A percentile compares a stretch with the other conserved stretches of the same genome.
Conservation (phyloP, 345 rosid genomes). For the Rubroshorea leprosula region DNA sequence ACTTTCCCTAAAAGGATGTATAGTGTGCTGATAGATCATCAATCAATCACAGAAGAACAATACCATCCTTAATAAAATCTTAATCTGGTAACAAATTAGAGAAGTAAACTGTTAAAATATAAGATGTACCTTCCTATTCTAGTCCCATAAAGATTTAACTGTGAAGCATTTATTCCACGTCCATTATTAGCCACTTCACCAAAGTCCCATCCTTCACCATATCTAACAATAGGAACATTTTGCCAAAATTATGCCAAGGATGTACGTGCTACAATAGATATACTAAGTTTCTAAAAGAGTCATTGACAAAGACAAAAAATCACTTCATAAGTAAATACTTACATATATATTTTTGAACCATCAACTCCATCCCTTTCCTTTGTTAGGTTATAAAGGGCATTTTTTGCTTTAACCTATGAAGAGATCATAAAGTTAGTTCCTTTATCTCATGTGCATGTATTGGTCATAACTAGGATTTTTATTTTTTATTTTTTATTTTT, state of each 20-base stretch:
- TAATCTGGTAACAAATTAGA: too few relatives aligned
- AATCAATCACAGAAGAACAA: too few relatives aligned
- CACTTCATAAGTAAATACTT: constrained; percentile 20
- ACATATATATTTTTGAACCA: constrained; percentile 78
- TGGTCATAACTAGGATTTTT: too few relatives aligned
- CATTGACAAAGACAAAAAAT: constrained; percentile 2
- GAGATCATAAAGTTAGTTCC: constrained; percentile 16
- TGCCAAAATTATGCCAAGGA: neutral
- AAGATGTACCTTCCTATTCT: constrained; percentile 79
- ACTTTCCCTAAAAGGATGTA: too few relatives aligned
- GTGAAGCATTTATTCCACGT: constrained; percentile 87
- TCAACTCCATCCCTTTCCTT: constrained; percentile 76
- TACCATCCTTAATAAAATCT: too few relatives aligned
- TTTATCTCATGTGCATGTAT: neutral
- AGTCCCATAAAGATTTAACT: constrained; percentile 66
- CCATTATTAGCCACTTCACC: constrained; percentile 98
- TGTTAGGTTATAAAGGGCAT: constrained; percentile 52
- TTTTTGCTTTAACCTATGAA: constrained; percentile 65
- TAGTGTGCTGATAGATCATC: too few relatives aligned
- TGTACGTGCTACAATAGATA: constrained; percentile 4
- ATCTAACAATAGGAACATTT: constrained; percentile 38
- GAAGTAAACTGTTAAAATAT: neutral
- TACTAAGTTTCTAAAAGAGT: neutral
- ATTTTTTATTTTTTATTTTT: too few relatives aligned
- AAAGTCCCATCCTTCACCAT: constrained; percentile 99